Conservation (phyloP, 2,329 filamentous ascomycete genomes). For the Rhinocladiella mackenziei region DNA sequence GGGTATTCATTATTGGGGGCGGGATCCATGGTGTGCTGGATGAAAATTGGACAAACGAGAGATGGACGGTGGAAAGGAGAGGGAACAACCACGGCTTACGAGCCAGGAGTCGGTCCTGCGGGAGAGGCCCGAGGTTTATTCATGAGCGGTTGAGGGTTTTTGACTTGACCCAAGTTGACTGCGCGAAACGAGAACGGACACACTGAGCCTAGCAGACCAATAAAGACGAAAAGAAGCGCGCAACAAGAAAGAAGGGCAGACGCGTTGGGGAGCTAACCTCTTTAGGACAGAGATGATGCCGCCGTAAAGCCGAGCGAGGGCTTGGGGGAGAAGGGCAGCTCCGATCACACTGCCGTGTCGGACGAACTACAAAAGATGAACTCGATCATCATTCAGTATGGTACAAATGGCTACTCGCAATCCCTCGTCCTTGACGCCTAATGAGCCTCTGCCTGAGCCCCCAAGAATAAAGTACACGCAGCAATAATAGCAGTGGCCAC, state of each 20-base stretch:
- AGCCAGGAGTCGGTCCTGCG: slow-evolving; percentile 13
- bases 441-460: slow-evolving; percentile 36
- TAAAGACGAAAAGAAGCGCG: no score
- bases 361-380: no score
- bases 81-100: slow-evolving; percentile 1
- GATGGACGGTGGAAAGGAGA: neutral
- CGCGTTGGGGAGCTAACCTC: neutral
- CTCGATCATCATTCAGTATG: no score
- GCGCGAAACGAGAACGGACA: no score
- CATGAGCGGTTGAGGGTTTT: slow-evolving; percentile 16
- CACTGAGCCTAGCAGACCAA: no score
- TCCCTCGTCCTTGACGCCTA: no score
- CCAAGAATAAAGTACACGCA: slow-evolving; percentile 44
- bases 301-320: no score
- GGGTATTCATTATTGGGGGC: slow-evolving; percentile 16
- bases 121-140: slow-evolving; percentile 10
- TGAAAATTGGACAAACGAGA: slow-evolving; percentile 7
- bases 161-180: no score
- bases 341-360: no score
- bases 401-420: no score
- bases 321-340: no score
- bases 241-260: no score
- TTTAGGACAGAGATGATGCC: neutral
- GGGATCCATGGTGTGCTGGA: slow-evolving; percentile 16
- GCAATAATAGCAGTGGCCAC: slow-evolving; percentile 44